A percentile compares a stretch with the other conserved stretches of the same genome.
Conservation (phyloP, 768 basidiomycete species). For the Cystoderma amianthinum region DNA sequence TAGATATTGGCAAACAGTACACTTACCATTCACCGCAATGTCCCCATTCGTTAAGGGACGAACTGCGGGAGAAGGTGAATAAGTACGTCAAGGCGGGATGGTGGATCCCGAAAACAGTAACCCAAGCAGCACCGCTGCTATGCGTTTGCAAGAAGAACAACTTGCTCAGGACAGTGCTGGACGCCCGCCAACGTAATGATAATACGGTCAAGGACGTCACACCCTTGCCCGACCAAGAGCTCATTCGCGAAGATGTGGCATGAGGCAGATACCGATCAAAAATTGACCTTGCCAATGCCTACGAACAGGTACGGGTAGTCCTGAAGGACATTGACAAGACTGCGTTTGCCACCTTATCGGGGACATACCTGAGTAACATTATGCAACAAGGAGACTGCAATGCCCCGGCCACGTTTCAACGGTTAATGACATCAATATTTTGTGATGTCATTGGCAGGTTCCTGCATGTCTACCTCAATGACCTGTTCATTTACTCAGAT, state of each 20-base stretch:
- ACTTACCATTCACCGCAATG: no score
- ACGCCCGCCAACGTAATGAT: no score
- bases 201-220: constrained; percentile 32
- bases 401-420: constrained; percentile 36
- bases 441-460: constrained; percentile 25
- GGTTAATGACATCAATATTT: constrained; percentile 34
- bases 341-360: constrained; percentile 25
- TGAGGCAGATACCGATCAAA: constrained; percentile 24
- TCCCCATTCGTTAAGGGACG: no score
- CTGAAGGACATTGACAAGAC: constrained; percentile 21
- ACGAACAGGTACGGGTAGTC: constrained; percentile 30
- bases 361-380: constrained; percentile 28
- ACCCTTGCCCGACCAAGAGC: constrained; percentile 32
- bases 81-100: no score
- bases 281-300: constrained; percentile 33
- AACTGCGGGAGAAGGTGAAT: no score
- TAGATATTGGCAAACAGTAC: no score
- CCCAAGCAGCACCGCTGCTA: no score
- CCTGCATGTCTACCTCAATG: constrained; percentile 36
- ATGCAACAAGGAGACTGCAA: constrained; percentile 42
- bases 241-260: constrained; percentile 21
- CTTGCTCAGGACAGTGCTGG: no score
- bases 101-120: no score
- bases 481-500: constrained; percentile 32
- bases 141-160: no score